phyloP scores from a whole-genome alignment of 345 rosid genomes.

The Salix koriyanagi region DNA sequence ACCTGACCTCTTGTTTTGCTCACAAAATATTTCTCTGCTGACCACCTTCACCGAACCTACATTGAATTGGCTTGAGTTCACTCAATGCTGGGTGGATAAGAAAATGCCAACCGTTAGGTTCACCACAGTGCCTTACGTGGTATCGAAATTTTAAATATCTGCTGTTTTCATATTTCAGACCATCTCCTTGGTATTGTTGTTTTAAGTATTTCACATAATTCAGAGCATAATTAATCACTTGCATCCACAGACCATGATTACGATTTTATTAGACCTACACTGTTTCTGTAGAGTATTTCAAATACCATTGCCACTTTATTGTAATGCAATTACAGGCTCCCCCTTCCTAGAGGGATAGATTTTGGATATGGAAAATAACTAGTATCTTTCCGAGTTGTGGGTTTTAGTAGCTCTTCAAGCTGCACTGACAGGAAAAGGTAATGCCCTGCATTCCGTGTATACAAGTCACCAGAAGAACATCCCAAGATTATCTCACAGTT shows the following conservation, averaged over 20 bases:
- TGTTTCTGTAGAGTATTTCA: background rate
- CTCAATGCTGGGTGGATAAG: background rate
- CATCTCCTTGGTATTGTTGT: background rate
- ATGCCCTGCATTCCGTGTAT: conserved; percentile 72
- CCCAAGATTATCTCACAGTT: conserved; percentile 40
- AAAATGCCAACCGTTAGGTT: background rate
- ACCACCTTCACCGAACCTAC: background rate
- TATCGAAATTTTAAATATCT: background rate
- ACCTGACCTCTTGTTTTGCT: background rate
- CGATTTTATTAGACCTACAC: background rate
- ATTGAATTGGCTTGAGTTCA: background rate
- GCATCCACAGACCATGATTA: background rate
- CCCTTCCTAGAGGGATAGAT: background rate
- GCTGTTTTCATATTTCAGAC: background rate
- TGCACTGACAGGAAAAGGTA: conserved; percentile 76
- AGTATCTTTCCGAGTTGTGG: conserved; percentile 21
- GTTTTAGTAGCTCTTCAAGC: conserved; percentile 82
- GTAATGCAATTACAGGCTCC: background rate
- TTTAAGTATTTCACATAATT: background rate
- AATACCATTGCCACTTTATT: background rate
- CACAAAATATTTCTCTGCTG: too few species aligned
- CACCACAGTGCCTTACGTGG: background rate
- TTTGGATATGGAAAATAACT: too few species aligned
- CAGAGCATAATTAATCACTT: background rate
- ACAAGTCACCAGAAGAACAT: conserved; percentile 43